Base-by-base conservation (phyloP, 2,329 filamentous ascomycete species). In the Hymenoscyphus albidus region DNA sequence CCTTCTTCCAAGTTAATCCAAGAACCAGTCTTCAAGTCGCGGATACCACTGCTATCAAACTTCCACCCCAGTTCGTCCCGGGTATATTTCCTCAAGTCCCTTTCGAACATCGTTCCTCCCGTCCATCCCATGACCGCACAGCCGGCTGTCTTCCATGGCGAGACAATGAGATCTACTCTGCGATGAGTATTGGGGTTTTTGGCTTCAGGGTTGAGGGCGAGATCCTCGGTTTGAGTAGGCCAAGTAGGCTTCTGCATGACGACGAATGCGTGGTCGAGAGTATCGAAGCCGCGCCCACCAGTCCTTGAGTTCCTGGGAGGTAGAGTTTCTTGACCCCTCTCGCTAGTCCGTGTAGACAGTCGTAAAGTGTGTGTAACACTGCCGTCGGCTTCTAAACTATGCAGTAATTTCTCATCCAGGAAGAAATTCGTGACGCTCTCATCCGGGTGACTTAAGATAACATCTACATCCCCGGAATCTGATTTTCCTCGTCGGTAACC, bases 81-180 rank as follows among this genome's bases (percentile, higher is more conserved):
- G 66, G 89, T 92, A 77, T 94, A 96, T 40, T 88, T 80, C 51
- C 94, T 81, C 62, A 98, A 75, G 76, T 98, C 95, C 31, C 94
- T 82, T 79, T 97, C 87, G 70, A 97, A 98, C 0, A 93, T 97
- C 0, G 89, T 96, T 1, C 88, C 94, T 0, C 93, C 91, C 16
- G 86, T 89, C 95, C 94, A 98, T 1, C 93, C 93, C 18, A 94
- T 79, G 3, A 98, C 83, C 0, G 93, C 94, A 70, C 93, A 97
- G 0, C 95, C 94, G 0, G 91, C 87, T 0, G 92, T 96, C 63
- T 88, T 88, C 91, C 94, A 97, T 0, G 93, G 92, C 27, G 87
- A 88, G 67, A 98, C 82, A 69, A 98, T 94, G 64, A 98, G 97
- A 74, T 98, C 94, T 0, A 98, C 93, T 57, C 94, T 83, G 22